Evolutionary conservation across 129 eudicot genomes (phyloP), one percentile per base, ranked within the genome.

Genomic region (Escallonia rubra): DNA sequence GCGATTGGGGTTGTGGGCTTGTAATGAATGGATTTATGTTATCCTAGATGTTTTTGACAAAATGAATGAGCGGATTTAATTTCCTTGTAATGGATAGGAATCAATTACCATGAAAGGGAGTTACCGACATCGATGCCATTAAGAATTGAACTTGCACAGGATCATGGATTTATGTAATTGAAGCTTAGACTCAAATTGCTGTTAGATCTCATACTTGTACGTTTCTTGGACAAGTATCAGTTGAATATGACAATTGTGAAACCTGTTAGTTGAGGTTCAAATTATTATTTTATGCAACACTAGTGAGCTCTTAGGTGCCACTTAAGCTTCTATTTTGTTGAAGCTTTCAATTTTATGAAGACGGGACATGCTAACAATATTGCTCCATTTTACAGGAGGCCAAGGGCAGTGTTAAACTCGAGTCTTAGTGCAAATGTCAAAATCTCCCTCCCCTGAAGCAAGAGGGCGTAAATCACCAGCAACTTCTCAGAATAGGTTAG

Each of bases 391-490:
- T 73, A 64, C 83, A 77, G 87, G 79, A 58, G 64, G 72, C 75
- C 41, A 56, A 57, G 74, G 78, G 67, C 39, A 16, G 61, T 43
- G 62, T 57, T 62, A 52, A 77, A 73, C 58, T 72, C 65, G 71
- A 76, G 67, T 74, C 63, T 55, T 40, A 49, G 69, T 68, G 76
- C 82, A 76, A 76, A 81, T 87, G 90, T 76, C 90, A 43, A 84
- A 83, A 60, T 61, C 72, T 71, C 66, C 80, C 45, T 63, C 80
- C 64, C 76, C 76, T 68, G 85, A 69, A 12, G 52, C 59, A 47
- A 72, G 71, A 74, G 80, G 61, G 69, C 74, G 38, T 61, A 42
- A 45, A 40, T 55, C 70, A 11, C 63, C 81, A 58, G 68, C 84
- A 13, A 12, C 66, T 55, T 54, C 74, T 14, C 70, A 64, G 70